Evolutionary conservation across 139 green algal genomes (phyloP).

Genomic region (Chlorella sp.): DNA sequence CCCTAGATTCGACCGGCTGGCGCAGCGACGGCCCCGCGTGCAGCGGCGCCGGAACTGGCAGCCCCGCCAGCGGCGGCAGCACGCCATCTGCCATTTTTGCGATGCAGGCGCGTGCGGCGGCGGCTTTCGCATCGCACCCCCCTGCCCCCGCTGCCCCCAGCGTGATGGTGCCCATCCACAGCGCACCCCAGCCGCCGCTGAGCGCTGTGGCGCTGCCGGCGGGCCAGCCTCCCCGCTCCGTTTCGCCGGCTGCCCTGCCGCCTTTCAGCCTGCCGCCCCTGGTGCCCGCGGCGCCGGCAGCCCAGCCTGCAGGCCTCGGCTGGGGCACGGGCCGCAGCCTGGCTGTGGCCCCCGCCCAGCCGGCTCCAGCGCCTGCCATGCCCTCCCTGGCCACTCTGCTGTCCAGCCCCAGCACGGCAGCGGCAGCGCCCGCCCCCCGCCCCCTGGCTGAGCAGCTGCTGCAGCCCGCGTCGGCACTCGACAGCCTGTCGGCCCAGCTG

Average conservation of each 20-base stretch:
- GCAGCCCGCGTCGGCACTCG: background rate
- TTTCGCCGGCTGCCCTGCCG: background rate
- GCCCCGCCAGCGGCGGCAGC: background rate
- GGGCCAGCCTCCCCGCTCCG: no score
- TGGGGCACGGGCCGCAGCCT: background rate
- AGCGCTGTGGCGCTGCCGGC: background rate
- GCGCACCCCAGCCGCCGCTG: background rate
- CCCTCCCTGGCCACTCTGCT: background rate
- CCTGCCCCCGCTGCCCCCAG: no score
- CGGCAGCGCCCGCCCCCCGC: background rate
- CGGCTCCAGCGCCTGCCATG: background rate
- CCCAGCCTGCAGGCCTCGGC: background rate
- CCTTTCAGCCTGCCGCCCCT: background rate
- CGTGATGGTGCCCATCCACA: no score
- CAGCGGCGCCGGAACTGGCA: background rate
- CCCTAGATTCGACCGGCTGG: background rate
- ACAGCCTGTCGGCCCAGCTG: slow-evolving; percentile 3
- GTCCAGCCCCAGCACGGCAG: background rate
- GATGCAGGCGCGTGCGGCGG: background rate
- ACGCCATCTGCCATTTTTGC: background rate
- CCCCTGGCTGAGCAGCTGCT: background rate
- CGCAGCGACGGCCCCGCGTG: background rate
- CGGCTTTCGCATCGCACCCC: no score
- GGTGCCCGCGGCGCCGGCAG: background rate
- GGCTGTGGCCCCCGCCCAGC: background rate